Conservation (phyloP, 495 filamentous ascomycete species). For the Aspergillus baeticus region DNA sequence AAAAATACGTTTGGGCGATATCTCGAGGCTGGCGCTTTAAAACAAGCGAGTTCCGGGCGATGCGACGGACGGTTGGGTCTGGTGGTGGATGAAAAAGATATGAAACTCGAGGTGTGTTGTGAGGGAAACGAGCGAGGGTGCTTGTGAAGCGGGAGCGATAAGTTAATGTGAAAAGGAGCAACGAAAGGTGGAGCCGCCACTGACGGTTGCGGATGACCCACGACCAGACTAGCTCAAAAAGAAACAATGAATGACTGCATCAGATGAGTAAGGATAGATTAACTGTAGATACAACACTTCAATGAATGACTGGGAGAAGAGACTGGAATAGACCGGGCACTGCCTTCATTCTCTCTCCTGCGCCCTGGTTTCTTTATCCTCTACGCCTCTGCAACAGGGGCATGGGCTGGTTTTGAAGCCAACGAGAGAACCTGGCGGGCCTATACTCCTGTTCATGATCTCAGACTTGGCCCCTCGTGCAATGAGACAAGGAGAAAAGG, state of each 20-base stretch:
- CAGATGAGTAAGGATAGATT: conserved; percentile 5
- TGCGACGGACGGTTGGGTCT: conserved; percentile 24
- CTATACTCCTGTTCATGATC: not conserved
- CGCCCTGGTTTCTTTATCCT: conserved; percentile 16
- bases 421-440: not conserved
- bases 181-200: not conserved
- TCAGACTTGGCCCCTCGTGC: conserved; percentile 10
- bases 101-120: conserved; percentile 23
- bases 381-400: conserved; percentile 7
- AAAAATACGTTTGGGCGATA: conserved; percentile 22
- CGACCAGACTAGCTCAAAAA: not conserved
- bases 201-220: not conserved
- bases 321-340: not conserved
- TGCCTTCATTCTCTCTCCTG: conserved; percentile 20
- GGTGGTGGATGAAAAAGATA: conserved; percentile 15
- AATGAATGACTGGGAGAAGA: conserved; percentile 7
- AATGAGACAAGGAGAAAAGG: conserved; percentile 30
- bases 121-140: conserved; percentile 10
- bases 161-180: conserved; percentile 12
- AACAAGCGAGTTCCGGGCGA: conserved; percentile 27
- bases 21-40: conserved; percentile 28
- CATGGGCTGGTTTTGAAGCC: conserved; percentile 19
- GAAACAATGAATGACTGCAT: conserved; percentile 5
- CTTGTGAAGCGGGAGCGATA: conserved; percentile 16
- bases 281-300: conserved; percentile 7